Base-by-base conservation (phyloP, 2,329 filamentous ascomycete genomes). In the Bipolaris sorokiniana region DNA sequence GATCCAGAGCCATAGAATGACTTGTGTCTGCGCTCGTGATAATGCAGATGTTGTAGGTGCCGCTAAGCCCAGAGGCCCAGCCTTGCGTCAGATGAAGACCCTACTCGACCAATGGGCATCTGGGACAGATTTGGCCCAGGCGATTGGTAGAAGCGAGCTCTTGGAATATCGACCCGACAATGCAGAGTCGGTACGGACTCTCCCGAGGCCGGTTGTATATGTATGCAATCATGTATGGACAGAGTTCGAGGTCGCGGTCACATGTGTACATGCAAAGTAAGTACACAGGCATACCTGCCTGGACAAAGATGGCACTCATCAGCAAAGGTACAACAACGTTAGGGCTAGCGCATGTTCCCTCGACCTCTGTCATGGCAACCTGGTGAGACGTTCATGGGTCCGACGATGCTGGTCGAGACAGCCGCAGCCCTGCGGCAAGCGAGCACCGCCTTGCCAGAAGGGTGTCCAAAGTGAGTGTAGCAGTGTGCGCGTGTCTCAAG, bases 11-110 rank as follows among this genome's bases (percentile, higher is more conserved):
- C 48, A 37, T 34, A 28, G 40, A 34, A 45, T 26, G 33, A 20
- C 42, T 45, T 23, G 18, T 48, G 44, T 18, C 13, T 44, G 49
- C 16, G 48, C 54, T 26, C 45, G 42, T 53, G 37, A 48, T 53
- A 22, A 44, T 47, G n/a, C 33, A 51, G 18, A 31, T 37, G 28
- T 41, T 45, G 47, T 34, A 33, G 42, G 40, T 38, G 18, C 38
- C 18, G 51, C 41, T 28, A 48, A 53, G 34, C 36, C 51, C 28
- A 38, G 7, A 48, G 2, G 28, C 34, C 41, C 42, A 28, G 7
- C 23, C 23, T 33, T 9, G 16, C 42, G 40, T 45, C 28, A 28
- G 38, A 34, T 37, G 33, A n/a, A 18, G 18, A 10, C 16, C 15
- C 15, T 22, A 48, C 18, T 26, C 11, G 20, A 31, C 46, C 46